phyloP scores from a whole-genome alignment of 306 rosid species.

The Leucaena leucocephala region DNA sequence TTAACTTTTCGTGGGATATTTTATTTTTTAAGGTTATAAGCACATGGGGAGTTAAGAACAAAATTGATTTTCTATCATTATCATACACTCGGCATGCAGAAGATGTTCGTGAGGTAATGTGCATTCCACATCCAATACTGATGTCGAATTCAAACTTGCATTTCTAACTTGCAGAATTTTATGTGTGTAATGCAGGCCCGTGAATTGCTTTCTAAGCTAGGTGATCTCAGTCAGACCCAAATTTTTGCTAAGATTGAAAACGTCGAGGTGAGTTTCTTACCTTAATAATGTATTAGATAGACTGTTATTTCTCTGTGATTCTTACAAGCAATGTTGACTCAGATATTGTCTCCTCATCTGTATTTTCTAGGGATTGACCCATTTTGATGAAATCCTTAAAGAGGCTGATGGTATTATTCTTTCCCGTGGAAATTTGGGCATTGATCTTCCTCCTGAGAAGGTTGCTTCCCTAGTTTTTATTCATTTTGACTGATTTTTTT shows the following conservation, averaged over 20 bases:
- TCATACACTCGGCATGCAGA: constrained; percentile 86
- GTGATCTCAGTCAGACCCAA: constrained; percentile 81
- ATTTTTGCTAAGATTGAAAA: constrained; percentile 92
- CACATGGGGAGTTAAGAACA: constrained; percentile 84
- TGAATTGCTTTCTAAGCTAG: constrained; percentile 70
- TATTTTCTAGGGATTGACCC: constrained; percentile 71
- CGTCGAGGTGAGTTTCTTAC: constrained; percentile 63
- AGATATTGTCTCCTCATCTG: constrained; percentile 13
- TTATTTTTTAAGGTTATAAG: constrained; percentile 63
- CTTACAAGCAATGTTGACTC: constrained; percentile 23
- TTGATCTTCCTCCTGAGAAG: constrained; percentile 98
- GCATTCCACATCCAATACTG: constrained; percentile 27
- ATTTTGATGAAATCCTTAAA: constrained; percentile 89
- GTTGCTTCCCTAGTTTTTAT: constrained; percentile 45
- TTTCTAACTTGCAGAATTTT: constrained; percentile 16
- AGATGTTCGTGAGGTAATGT: constrained; percentile 81
- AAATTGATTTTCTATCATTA: constrained; percentile 85
- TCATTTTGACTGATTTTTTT: background rate
- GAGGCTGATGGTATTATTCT: constrained; percentile 96
- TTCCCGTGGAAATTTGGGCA: constrained; percentile 94
- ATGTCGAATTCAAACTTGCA: background rate
- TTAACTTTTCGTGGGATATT: background rate
- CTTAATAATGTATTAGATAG: constrained; percentile 20
- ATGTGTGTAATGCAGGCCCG: constrained; percentile 67
- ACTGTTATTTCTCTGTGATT: constrained; percentile 11